Conservation (phyloP, 768 basidiomycete genomes). For the Coprinellus micaceus region DNA sequence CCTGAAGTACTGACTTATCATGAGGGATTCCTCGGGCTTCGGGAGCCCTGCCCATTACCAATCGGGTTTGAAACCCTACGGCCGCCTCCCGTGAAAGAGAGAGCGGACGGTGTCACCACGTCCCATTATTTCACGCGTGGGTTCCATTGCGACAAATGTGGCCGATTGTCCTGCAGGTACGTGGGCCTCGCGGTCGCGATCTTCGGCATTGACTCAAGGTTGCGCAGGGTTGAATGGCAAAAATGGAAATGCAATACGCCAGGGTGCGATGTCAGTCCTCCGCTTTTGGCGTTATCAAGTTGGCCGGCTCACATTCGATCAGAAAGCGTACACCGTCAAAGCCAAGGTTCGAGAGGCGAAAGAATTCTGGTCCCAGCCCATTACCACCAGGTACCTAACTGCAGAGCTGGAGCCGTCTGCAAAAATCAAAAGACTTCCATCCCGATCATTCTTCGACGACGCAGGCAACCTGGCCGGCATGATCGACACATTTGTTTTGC, state of each 20-base stretch:
- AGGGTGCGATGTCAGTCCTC: slow-evolving; percentile 6
- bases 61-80: slow-evolving; percentile 34
- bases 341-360: slow-evolving; percentile 30
- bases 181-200: neutral
- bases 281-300: neutral
- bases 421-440: slow-evolving; percentile 19
- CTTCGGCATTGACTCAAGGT: neutral
- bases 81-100: slow-evolving; percentile 30
- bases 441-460: slow-evolving; percentile 16
- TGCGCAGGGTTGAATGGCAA: slow-evolving; percentile 66
- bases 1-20: slow-evolving; percentile 43
- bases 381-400: slow-evolving; percentile 28
- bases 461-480: slow-evolving; percentile 21
- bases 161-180: slow-evolving; percentile 71
- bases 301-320: neutral
- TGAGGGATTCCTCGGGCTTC: slow-evolving; percentile 41
- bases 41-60: slow-evolving; percentile 29
- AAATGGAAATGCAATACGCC: slow-evolving; percentile 56
- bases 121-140: slow-evolving; percentile 58
- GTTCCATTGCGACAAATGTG: slow-evolving; percentile 66
- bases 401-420: slow-evolving; percentile 29
- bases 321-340: slow-evolving; percentile 19
- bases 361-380: slow-evolving; percentile 31
- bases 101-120: slow-evolving; percentile 40
- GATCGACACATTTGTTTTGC: slow-evolving; percentile 48